Conservation (phyloP, 129 eudicot genomes). For the Chrysanthemum makinoi region DNA sequence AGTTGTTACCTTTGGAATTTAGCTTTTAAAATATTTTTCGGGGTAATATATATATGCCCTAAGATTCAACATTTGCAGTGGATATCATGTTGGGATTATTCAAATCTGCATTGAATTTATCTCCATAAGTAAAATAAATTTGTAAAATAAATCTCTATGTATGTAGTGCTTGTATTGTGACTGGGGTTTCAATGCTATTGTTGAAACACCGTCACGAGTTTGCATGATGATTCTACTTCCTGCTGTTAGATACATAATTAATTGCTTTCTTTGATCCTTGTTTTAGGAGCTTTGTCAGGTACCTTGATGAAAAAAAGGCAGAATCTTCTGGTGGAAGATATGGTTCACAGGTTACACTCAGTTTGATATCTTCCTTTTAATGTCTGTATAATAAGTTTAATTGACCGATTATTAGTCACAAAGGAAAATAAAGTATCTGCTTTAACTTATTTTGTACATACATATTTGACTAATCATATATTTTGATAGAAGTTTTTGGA, state of each 20-base stretch:
- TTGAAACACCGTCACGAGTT: background rate
- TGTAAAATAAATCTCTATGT: background rate
- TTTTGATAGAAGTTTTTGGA: background rate
- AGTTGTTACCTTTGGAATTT: background rate
- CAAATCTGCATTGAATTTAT: background rate
- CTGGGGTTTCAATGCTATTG: slow-evolving; percentile 3
- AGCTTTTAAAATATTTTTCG: background rate
- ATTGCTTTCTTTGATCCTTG: slow-evolving; percentile 13
- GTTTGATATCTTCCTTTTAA: slow-evolving; percentile 15
- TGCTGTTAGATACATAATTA: background rate
- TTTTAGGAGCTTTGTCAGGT: slow-evolving; percentile 83
- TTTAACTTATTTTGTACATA: slow-evolving; percentile 7
- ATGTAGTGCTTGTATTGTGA: slow-evolving; percentile 4
- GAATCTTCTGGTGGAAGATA: slow-evolving; percentile 65
- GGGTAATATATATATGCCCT: slow-evolving; percentile 15
- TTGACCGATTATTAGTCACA: slow-evolving; percentile 2
- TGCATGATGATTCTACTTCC: background rate
- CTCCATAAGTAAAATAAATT: background rate
- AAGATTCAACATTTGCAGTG: slow-evolving; percentile 2
- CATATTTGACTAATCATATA: slow-evolving; percentile 7
- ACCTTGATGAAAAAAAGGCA: slow-evolving; percentile 72
- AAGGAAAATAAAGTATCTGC: slow-evolving; percentile 11
- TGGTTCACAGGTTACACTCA: slow-evolving; percentile 74
- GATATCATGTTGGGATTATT: slow-evolving; percentile 14
- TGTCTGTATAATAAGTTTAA: slow-evolving; percentile 10